Evolutionary conservation across 1,139 yeast species (phyloP), one percentile per base, ranked within the genome.

Genomic region (Candida tetrigidarum): DNA sequence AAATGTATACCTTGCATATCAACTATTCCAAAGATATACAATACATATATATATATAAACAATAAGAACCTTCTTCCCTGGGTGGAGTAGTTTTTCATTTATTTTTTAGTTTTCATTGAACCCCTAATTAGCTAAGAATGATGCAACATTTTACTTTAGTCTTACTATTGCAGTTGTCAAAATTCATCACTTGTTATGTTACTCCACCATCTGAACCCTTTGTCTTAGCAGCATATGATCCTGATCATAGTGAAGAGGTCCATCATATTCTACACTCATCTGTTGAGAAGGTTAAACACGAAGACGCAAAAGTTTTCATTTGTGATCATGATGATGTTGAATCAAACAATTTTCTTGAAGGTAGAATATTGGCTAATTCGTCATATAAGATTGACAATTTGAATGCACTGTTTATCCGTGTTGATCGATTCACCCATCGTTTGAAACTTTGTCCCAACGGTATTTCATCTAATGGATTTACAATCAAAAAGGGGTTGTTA

Each of bases 391-490:
- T 44, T 14, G 41, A 38, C 7, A 37, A 36, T 15, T 19, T 33
- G 2, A 16, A 29, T 10, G 38, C 39, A 1, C 14, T 29, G 16
- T 48, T 43, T 32, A 35, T 48, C 11, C 28, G 50, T 15, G 50
- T 48, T 28, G 47, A 45, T 33, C 7, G 18, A 7, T 22, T 35
- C 8, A 45, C 47, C 3, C 32, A 43, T 26, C 36, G 50, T 5
- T 34, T 48, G 20, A 46, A 48, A 28, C 22, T 43, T 4, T 48
- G 50, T 39, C 50, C 50, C 8, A 39, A 38, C 7, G 49, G 49
- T 4, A n/a, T 12, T 5, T 38, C 44, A 4, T 45, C 49, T 4
- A n/a, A 6, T 7, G 45, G 35, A 12, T 48, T 48, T 23, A 33
- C 37, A 2, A 34, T 48, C 19, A 16, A 25, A 3, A 33, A 36